A percentile compares a stretch with the other conserved stretches of the same genome.
Conservation (phyloP, 208 protist genomes). For the Leishmania amazonensis region DNA sequence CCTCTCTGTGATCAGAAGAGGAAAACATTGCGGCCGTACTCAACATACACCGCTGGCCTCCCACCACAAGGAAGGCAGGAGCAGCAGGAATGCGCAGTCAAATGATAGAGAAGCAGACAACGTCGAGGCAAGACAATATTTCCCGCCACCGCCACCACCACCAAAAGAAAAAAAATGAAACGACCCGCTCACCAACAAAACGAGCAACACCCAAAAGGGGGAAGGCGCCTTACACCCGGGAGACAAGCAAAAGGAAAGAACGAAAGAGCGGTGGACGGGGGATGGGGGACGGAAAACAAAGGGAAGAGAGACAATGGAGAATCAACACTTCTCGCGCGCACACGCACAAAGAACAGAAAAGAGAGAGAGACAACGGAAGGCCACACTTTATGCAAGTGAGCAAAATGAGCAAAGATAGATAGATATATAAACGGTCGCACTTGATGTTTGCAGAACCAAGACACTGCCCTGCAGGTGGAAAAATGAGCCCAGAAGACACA, state of each 20-base stretch:
- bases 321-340: not conserved
- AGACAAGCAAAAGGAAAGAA: not conserved
- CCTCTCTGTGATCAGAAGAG: slow-evolving; percentile 4
- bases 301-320: not conserved
- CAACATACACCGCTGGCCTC: not conserved
- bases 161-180: not conserved
- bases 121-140: not conserved
- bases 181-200: not conserved
- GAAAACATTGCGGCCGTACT: slow-evolving; percentile 5
- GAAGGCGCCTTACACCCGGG: too few relatives aligned
- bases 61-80: not conserved
- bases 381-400: not conserved
- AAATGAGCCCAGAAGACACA: not conserved
- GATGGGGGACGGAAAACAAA: too few relatives aligned
- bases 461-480: not conserved
- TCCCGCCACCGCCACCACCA: too few relatives aligned
- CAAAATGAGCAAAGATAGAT: not conserved
- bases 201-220: not conserved
- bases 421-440: not conserved
- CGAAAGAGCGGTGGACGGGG: not conserved
- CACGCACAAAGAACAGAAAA: not conserved
- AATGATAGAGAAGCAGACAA: not conserved
- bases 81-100: not conserved
- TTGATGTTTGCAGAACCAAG: not conserved
- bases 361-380: not conserved